These are phyloP conservation scores for Endothia cerciana DNA, from an alignment of 2,329 filamentous ascomycete genomes.

Conservation along the genomic window DNA sequence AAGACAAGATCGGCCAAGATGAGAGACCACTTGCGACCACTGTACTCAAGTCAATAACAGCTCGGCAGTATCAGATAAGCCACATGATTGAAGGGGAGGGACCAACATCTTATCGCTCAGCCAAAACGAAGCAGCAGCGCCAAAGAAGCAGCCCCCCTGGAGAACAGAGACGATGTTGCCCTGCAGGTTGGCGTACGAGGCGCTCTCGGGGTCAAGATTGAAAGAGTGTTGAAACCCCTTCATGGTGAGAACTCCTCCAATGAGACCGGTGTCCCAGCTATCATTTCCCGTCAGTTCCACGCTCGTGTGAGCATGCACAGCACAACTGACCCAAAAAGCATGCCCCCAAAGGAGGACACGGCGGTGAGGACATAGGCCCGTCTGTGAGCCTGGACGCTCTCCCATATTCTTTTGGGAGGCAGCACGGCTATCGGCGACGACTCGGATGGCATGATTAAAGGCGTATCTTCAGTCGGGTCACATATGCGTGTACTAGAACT, in stretches of 20 bases:
- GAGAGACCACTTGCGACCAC: conserved; percentile 26
- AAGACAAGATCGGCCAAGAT: conserved; percentile 24
- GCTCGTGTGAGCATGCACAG: no score
- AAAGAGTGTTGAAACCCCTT: conserved; percentile 28
- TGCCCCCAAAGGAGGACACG: conserved; percentile 28
- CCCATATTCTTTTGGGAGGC: conserved; percentile 18
- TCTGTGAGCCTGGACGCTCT: conserved; percentile 21
- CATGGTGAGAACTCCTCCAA: conserved; percentile 29
- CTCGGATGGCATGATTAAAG: conserved; percentile 14
- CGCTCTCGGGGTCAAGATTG: conserved; percentile 23
- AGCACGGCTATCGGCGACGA: not conserved
- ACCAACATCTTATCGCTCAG: conserved; percentile 55
- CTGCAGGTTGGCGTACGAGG: conserved; percentile 23
- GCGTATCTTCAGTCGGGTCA: conserved; percentile 11
- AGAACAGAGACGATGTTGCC: conserved; percentile 45
- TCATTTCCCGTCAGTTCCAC: not conserved
- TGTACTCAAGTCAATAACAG: not conserved
- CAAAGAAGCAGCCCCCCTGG: conserved; percentile 30
- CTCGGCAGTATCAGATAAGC: not conserved
- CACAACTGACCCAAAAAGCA: conserved; percentile 26
- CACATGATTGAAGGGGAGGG: no score
- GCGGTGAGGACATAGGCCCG: conserved; percentile 24
- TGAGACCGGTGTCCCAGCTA: conserved; percentile 28
- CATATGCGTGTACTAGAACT: not conserved
- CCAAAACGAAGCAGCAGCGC: conserved; percentile 39